Percentiles rank a stretch among this genome's conserved stretches.
These are phyloP conservation scores for Pyrus hybrid DNA, from an alignment of 331 rosid species.

Conservation along the genomic window DNA sequence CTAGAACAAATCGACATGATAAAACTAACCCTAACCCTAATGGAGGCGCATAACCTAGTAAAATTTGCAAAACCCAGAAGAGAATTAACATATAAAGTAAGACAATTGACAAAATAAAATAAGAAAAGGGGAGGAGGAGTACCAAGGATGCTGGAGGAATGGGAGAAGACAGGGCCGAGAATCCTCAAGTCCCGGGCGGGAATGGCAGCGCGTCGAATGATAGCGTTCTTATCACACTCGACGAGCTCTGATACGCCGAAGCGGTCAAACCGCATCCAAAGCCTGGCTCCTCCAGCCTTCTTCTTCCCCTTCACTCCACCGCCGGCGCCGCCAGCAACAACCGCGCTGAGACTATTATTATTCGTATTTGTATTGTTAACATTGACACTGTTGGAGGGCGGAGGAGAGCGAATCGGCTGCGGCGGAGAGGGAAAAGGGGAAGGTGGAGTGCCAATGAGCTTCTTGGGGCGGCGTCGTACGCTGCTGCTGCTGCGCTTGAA, in stretches of 20 bases:
- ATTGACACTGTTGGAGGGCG: background rate
- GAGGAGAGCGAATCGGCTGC: background rate
- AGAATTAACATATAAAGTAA: background rate
- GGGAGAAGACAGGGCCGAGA: constrained; percentile 85
- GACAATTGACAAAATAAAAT: background rate
- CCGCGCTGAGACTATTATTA: background rate
- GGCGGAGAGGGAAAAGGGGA: background rate
- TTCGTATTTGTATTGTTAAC: background rate
- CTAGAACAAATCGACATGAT: too few relatives aligned
- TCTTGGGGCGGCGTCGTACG: constrained; percentile 34
- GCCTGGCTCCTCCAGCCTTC: constrained; percentile 59
- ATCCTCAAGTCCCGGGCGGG: constrained; percentile 82
- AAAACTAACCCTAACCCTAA: background rate
- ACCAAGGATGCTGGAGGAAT: constrained; percentile 79
- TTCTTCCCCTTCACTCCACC: constrained; percentile 49
- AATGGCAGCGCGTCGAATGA: constrained; percentile 65
- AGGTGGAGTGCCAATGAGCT: constrained; percentile 3
- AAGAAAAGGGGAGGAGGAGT: background rate
- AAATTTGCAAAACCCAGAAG: background rate
- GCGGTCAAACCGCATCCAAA: constrained; percentile 83
- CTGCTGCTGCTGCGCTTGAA: constrained; percentile 31
- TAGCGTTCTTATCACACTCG: constrained; percentile 72
- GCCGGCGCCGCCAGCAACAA: constrained; percentile 1
- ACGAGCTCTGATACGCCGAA: constrained; percentile 58
- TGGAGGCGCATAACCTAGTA: background rate